phyloP scores from a whole-genome alignment of 2,329 filamentous ascomycete genomes.

The Xylaria sp. region DNA sequence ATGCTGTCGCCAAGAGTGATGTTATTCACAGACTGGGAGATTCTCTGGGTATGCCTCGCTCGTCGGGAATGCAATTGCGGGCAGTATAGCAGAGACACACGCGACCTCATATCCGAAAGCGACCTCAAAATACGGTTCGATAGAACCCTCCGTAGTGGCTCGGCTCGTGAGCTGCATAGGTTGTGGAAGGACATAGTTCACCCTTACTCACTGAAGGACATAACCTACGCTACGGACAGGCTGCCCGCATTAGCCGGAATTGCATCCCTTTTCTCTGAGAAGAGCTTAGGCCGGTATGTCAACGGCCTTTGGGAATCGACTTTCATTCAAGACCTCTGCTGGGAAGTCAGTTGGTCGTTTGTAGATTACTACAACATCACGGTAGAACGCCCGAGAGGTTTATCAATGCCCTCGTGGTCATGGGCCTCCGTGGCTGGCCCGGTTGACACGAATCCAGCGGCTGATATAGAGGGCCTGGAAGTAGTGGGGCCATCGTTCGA shows the following conservation, averaged over 20 bases:
- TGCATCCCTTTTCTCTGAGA: slow-evolving; percentile 32
- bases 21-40: slow-evolving; percentile 40
- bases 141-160: slow-evolving; percentile 9
- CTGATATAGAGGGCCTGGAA: not conserved
- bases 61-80: slow-evolving; percentile 37
- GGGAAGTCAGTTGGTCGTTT: slow-evolving; percentile 22
- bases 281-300: slow-evolving; percentile 33
- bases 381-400: slow-evolving; percentile 26
- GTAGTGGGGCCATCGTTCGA: not conserved
- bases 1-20: slow-evolving; percentile 39
- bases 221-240: slow-evolving; percentile 37
- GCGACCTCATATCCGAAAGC: slow-evolving; percentile 32
- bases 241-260: slow-evolving; percentile 40
- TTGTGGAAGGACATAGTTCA: slow-evolving; percentile 36
- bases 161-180: slow-evolving; percentile 3
- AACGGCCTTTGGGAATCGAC: slow-evolving; percentile 39
- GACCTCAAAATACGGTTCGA: slow-evolving; percentile 39
- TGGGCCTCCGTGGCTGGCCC: slow-evolving; percentile 39
- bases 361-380: slow-evolving; percentile 14
- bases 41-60: slow-evolving; percentile 37
- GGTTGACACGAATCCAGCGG: not conserved
- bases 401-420: slow-evolving; percentile 39
- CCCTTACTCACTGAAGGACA: slow-evolving; percentile 32
- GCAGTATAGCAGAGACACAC: slow-evolving; percentile 32
- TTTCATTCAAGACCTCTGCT: slow-evolving; percentile 37